Conservation (phyloP, 352 stramenopile species). For the Paralagenidium karlingii region DNA sequence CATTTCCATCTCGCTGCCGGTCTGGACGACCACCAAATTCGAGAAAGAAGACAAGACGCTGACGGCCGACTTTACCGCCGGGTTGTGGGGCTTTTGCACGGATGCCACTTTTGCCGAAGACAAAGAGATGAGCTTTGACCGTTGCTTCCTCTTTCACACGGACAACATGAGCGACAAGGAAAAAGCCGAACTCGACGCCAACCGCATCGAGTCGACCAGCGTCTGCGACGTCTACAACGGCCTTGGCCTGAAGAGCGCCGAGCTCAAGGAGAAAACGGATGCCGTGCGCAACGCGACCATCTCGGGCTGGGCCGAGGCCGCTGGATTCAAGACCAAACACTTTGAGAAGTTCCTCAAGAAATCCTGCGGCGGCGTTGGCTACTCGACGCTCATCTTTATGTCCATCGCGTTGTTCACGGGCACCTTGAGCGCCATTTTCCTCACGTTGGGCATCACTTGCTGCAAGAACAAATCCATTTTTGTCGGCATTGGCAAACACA, state of each 20-base stretch:
- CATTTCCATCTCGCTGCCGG: conserved; percentile 43
- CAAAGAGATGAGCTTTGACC: too few species aligned
- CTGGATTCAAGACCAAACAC: conserved; percentile 27
- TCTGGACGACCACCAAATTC: conserved; percentile 46
- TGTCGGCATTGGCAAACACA: conserved; percentile 26
- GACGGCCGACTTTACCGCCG: conserved; percentile 37
- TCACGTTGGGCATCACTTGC: conserved; percentile 50
- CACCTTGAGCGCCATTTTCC: conserved; percentile 26
- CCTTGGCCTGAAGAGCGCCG: too few species aligned
- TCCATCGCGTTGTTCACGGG: conserved; percentile 23
- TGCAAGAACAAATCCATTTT: conserved; percentile 59
- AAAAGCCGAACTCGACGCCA: conserved; percentile 17
- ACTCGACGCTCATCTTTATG: conserved; percentile 26
- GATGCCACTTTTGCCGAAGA: too few species aligned
- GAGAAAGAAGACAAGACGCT: conserved; percentile 18
- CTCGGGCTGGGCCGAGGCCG: conserved; percentile 16
- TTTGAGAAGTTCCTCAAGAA: conserved; percentile 51
- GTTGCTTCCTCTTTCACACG: conserved; percentile 66
- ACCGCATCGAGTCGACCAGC: conserved; percentile 41
- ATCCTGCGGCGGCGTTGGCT: conserved; percentile 34
- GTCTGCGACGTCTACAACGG: conserved; percentile 47
- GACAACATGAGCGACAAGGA: conserved; percentile 31
- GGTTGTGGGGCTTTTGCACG: conserved; percentile 43
- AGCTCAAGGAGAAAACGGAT: conserved; percentile 13
- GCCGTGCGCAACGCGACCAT: conserved; percentile 16